Base-by-base conservation (phyloP, 441 rosid species). In the Bocquillonia castaneifolia region DNA sequence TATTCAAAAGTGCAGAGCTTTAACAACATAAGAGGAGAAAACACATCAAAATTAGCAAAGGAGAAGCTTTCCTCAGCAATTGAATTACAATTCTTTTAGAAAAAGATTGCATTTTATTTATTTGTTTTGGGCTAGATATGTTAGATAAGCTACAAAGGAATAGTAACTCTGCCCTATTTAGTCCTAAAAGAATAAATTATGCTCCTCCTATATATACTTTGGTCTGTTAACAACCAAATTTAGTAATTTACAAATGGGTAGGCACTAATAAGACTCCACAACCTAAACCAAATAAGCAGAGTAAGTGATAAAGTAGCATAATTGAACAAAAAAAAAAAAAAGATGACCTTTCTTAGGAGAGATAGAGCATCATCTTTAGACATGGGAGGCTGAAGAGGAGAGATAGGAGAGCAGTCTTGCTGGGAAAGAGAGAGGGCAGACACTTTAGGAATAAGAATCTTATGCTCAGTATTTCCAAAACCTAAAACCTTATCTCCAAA, bases 401-500 rank as follows among this genome's bases (percentile, higher is more conserved):
- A 84, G 55, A 86, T 72, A 66, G 90, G 86, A 26, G 89, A 74
- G 62, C 88, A 84, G 0, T 86, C 72, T 39, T 76, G 91, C 72
- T 83, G 81, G 0, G 96, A 66, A 62, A 93, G 97, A n/a, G 97
- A 89, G 18, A 93, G 76, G 54, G 90, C 89, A 18, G 96, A 84
- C 23, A 83, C 59, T 32, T 71, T 81, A 20, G 96, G 98, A 37
- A 93, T 93, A 18, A 93, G 79, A 72, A 89, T 88, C 81, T 83
- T 93, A 70, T 89, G 96, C 74, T 93, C 97, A 14, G 93, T 88
- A 77, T 81, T 67, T n/a, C n/a, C n/a, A 60, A 67, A 74, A 50
- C 96, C 97, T 72, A 87, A 64, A 36, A 93, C 98, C 78, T 82
- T 93, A 15, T 91, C 98, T 3, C 67, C 98, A 80, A 93, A 93